Base-by-base conservation (phyloP, 768 basidiomycete genomes). In the Russula lepida region DNA sequence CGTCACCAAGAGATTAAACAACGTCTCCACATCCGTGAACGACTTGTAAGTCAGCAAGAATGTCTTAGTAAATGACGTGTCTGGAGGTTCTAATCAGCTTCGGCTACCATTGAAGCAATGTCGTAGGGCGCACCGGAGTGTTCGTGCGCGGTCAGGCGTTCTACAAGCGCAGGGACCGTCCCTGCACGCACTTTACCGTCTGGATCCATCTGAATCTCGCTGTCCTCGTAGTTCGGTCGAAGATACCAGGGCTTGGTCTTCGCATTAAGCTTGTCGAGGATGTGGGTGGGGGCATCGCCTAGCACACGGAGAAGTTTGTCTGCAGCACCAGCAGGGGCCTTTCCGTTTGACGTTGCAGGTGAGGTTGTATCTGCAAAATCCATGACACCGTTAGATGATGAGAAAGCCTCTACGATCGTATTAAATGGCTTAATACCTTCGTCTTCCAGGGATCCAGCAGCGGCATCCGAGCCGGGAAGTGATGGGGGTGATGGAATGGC, bases 1-100 rank as follows among this genome's bases (percentile, higher is more conserved):
- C 47, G 81, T 78, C 7, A 89, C 81, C 21, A 98, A 84, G 19
- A 88, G 78, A 60, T 92, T 85, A 57, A 95, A 86, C 9, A 98
- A 75, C 51, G 92, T 86, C 58, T 89, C 82, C 48, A 89, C 76
- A 6, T 85, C 86, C 17, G 90, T 91, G 73, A 98, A 98, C 0
- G 92, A 94, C 69, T 94, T 92, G 78, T 92, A 97, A 0, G 95
- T 97, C 83, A 97, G 87, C 65, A 98, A 74, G 81, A 98, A 98
- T 0, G 94, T 86, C 70, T 87, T 86, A 71, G 80, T 89, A 74
- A 88, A 95, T 7, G 82, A 81, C 0, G 85, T 80, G 72, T 97
- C 89, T 88, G 67, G n/a, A 62, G 25, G 56, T 39, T 23, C 51
- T 6, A 23, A 59, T 65, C 21, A 61, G 19, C 44, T 47, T 43